Percentiles rank a stretch among this genome's conserved stretches.
Conservation (phyloP, 257 asterid species). For the Solanum virginianum region DNA sequence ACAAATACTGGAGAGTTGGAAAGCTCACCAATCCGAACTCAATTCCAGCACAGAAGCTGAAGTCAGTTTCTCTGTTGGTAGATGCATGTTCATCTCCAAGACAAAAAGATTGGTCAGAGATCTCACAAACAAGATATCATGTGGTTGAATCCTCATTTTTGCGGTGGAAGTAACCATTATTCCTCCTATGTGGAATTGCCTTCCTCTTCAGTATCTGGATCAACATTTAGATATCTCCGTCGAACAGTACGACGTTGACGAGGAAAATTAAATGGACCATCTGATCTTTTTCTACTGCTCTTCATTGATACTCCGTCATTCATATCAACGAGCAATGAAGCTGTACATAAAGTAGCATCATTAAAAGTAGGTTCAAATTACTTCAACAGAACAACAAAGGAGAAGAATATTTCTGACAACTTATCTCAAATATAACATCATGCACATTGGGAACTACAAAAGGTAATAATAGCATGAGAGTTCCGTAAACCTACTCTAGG, state of each 20-base stretch:
- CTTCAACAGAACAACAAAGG: neutral
- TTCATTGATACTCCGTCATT: constrained; percentile 36
- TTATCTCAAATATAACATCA: neutral
- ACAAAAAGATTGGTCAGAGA: too few relatives aligned
- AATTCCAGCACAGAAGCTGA: too few relatives aligned
- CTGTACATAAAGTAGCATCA: constrained; percentile 10
- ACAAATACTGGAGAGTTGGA: neutral
- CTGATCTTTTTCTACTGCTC: neutral
- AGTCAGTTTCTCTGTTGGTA: too few relatives aligned
- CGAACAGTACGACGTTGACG: too few relatives aligned
- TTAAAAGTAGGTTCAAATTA: too few relatives aligned
- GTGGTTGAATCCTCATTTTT: neutral
- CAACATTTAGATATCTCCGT: too few relatives aligned
- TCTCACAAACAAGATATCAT: neutral
- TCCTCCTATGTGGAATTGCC: neutral
- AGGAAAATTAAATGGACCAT: too few relatives aligned
- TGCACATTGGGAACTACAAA: too few relatives aligned
- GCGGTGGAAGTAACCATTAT: neutral
- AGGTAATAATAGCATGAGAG: too few relatives aligned
- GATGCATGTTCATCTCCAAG: too few relatives aligned
- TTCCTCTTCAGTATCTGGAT: too few relatives aligned
- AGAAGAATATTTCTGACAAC: neutral
- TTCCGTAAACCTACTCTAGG: too few relatives aligned
- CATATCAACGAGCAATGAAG: constrained; percentile 46
- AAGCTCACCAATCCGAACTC: constrained; percentile 10